Base-by-base conservation (phyloP, 1,284 basidiomycete species). In the Leccinum holopus region DNA sequence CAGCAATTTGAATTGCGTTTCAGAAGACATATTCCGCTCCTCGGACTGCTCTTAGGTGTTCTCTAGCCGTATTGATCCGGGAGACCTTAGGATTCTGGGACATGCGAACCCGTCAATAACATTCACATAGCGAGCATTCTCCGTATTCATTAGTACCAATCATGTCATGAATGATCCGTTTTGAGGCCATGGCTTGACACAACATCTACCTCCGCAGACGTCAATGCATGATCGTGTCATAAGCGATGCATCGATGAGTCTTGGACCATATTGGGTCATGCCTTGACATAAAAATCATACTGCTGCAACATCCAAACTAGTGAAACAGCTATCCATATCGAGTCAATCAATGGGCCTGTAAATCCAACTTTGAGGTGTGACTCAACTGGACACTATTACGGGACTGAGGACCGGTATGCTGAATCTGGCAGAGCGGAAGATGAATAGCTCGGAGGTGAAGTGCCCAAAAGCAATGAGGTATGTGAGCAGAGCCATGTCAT, bases 391-490 rank as follows among this genome's bases (percentile, higher is more conserved):
- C 21, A 98, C 92, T 63, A 97, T 80, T 58, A 97, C 80, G 0
- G 97, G 93, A 63, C 87, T 88, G 54, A 95, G 72, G 30, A 89
- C 84, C 0, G 87, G 88, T 0, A 80, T 70, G 60, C 82, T 83
- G 53, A 92, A 65, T 62, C 84, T 89, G 59, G 91, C 87, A 4
- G 93, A 91, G 63, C 87, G 85, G 79, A 90, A 98, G 67, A 97
- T 84, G 70, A 95, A 76, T 61, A 93, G 76, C 78, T 99, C 97
- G 30, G 92, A 89, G 37, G 83, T 82, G 74, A 97, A 98, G 80
- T 99, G 97, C 11, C 82, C 85, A 67, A 96, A 91, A 0, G 95
- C 96, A 69, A 98, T 87, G 64, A 93, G 84, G 78, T 96, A 98
- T 39, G 92, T 91, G 73, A 91, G 82, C 65, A 97, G 79, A 16